Base-by-base conservation (phyloP, 1,139 yeast species). In the Tardiomyces depauwii region DNA sequence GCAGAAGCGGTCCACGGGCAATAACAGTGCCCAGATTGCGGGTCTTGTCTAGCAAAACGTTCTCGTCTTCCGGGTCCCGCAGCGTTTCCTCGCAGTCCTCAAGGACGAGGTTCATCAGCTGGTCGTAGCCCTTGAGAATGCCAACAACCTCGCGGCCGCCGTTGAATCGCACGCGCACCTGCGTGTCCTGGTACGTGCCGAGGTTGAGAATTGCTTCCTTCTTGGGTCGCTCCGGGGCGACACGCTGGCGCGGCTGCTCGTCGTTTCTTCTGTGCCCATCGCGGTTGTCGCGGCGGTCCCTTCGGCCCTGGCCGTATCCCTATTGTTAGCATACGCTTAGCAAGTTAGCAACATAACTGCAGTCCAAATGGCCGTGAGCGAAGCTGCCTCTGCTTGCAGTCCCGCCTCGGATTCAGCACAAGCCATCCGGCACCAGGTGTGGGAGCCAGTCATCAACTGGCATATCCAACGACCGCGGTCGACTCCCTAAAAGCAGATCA, bases 131-230 rank as follows among this genome's bases (percentile, higher is more conserved):
- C 58, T 84, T 86, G 56, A 91, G 73, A 0, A 70, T 67, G 21
- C 98, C 98, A 23, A 74, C 72, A 10, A 89, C 62, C 51, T 71
- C 73, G 62, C 96, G 77, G 13, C 96, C 96, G n/a, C 95, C 95
- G 55, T 81, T 76, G 60, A 91, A 80, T 59, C 84, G 80, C 48
- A 88, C 94, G 55, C 83, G 74, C 45, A 91, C 78, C 54, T 74
- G 67, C 54, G 82, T 73, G 61, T 86, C 93, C 58, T 79, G 77
- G 62, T 85, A 86, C 59, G 80, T 83, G 53, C 81, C 77, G 52
- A 91, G 72, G 62, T 89, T 93, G 52, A 88, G 70, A 54, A 89
- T 87, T 27, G 96, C 95, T 54, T 89, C 96, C 64, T 86, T 80
- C 68, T 82, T 82, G 32, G 95, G 95, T 12, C 89, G 80, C 57